These are phyloP conservation scores for Erodium maritimum DNA, from an alignment of 345 rosid genomes.

Conservation along the genomic window DNA sequence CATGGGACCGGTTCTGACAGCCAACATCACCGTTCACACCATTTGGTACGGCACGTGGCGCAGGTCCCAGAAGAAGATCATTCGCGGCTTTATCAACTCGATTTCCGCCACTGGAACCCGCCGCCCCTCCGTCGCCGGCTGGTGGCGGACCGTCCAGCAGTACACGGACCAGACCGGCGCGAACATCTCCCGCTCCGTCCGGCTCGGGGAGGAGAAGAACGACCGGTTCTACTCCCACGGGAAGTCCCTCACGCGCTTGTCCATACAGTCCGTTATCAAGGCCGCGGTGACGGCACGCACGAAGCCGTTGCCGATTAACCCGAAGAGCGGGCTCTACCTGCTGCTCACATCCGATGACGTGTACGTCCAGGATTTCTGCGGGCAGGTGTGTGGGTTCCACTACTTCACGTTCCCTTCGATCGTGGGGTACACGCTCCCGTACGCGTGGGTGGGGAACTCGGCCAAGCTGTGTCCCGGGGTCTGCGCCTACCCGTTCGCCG, in stretches of 20 bases:
- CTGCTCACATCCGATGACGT: constrained; percentile 80
- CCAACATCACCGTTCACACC: constrained; percentile 70
- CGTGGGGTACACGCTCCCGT: constrained; percentile 85
- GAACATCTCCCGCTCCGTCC: constrained; percentile 46
- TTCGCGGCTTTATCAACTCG: constrained; percentile 77
- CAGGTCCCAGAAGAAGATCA: constrained; percentile 71
- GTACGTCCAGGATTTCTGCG: constrained; percentile 90
- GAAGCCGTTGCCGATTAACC: constrained; percentile 63
- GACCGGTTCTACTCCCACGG: constrained; percentile 94
- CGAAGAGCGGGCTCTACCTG: constrained; percentile 66
- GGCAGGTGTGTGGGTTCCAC: constrained; percentile 91
- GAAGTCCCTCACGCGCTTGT: constrained; percentile 59
- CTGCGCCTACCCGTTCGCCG: constrained; percentile 95
- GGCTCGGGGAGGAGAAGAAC: constrained; percentile 65
- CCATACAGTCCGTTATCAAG: constrained; percentile 77
- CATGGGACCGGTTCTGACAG: constrained; percentile 89
- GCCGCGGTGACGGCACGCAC: constrained; percentile 58
- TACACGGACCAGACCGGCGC: constrained; percentile 93
- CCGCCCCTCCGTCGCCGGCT: constrained; percentile 69
- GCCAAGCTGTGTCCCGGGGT: constrained; percentile 76
- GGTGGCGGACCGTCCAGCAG: constrained; percentile 91
- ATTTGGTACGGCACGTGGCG: constrained; percentile 96
- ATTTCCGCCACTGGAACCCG: constrained; percentile 44
- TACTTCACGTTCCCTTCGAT: constrained; percentile 93
- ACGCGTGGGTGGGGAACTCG: constrained; percentile 97